These are phyloP conservation scores for Blastomyces emzantsi DNA, from an alignment of 2,329 filamentous ascomycete genomes.

Conservation along the genomic window DNA sequence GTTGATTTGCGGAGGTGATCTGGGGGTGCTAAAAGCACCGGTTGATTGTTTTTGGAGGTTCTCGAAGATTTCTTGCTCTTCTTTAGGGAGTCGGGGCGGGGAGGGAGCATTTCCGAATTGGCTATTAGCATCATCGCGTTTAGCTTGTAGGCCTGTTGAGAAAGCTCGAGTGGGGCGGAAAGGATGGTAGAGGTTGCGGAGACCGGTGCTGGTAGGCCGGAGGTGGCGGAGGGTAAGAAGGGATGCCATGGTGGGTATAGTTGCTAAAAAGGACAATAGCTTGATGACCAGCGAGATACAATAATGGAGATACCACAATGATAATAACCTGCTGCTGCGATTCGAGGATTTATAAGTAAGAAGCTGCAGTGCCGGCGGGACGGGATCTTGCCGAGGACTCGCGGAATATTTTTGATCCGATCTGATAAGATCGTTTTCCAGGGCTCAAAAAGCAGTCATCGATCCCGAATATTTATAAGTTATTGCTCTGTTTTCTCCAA, in stretches of 20 bases:
- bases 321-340: background rate
- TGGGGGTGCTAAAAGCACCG: conserved; percentile 63
- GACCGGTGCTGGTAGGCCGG: background rate
- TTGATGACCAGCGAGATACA: background rate
- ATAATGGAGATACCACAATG: background rate
- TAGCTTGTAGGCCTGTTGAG: conserved; percentile 4
- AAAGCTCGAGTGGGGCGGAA: background rate
- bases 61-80: conserved; percentile 86
- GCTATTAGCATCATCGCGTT: conserved; percentile 19
- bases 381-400: background rate
- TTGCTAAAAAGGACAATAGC: background rate
- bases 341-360: no score
- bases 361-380: no score
- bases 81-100: conserved; percentile 77
- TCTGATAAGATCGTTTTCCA: background rate
- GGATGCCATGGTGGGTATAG: background rate
- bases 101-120: conserved; percentile 47
- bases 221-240: background rate
- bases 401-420: conserved; percentile 6
- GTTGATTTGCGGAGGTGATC: conserved; percentile 38
- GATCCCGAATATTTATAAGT: background rate
- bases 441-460: background rate
- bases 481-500: background rate
- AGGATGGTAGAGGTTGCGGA: background rate
- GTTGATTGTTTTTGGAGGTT: conserved; percentile 69